These are phyloP conservation scores for Bruguiera gymnorhiza DNA, from an alignment of 345 rosid species.

Conservation along the genomic window DNA sequence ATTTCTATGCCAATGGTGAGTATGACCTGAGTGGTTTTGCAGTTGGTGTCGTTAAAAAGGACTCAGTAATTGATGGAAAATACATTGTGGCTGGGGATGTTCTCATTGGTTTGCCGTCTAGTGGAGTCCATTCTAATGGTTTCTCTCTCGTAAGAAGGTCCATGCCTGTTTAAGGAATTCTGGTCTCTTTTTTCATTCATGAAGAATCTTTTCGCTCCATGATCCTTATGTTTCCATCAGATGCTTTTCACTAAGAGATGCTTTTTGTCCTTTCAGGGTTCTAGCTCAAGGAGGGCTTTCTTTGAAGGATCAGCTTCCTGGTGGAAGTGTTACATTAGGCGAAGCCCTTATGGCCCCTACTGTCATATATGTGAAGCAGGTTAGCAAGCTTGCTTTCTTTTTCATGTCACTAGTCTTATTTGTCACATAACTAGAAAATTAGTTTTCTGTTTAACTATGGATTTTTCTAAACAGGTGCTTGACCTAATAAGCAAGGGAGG, in stretches of 20 bases:
- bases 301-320: conserved; percentile 66
- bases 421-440: too few species aligned
- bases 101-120: conserved; percentile 83
- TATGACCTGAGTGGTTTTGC: conserved; percentile 96
- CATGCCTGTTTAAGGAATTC: conserved; percentile 4
- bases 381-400: conserved; percentile 19
- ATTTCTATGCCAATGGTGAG: conserved; percentile 76
- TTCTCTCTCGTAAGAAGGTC: conserved; percentile 89
- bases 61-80: conserved; percentile 76
- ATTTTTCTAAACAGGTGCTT: conserved; percentile 47
- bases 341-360: conserved; percentile 96
- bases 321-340: conserved; percentile 54
- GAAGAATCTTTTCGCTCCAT: background rate
- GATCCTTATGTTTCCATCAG: background rate
- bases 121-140: conserved; percentile 95
- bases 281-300: conserved; percentile 62
- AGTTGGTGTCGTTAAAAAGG: conserved; percentile 79
- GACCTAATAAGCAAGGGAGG: conserved; percentile 77
- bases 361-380: conserved; percentile 86
- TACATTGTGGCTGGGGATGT: conserved; percentile 72
- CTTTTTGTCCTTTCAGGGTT: conserved; percentile 41
- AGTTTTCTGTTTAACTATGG: background rate
- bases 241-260: background rate
- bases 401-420: background rate
- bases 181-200: background rate